These are phyloP conservation scores for Podospora australis DNA, from an alignment of 495 filamentous ascomycete genomes.

Conservation along the genomic window DNA sequence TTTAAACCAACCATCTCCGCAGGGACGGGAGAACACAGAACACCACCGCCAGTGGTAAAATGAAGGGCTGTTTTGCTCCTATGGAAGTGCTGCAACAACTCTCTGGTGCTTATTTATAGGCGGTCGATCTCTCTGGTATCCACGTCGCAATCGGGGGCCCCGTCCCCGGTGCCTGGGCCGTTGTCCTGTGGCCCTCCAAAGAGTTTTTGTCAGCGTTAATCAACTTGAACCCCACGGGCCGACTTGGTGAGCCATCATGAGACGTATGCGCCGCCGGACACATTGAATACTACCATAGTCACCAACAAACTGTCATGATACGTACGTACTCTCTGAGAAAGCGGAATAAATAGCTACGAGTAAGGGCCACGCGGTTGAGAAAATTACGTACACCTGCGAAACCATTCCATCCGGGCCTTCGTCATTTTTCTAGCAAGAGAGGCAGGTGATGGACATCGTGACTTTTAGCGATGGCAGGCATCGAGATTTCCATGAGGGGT, in stretches of 20 bases:
- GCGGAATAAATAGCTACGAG: too few relatives aligned
- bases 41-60: too few relatives aligned
- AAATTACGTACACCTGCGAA: background rate
- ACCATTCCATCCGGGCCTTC: background rate
- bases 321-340: background rate
- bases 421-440: too few relatives aligned
- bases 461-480: slow-evolving; percentile 3
- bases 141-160: background rate
- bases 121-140: background rate
- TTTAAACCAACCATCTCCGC: too few relatives aligned
- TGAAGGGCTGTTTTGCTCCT: background rate
- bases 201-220: background rate
- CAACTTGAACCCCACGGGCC: background rate
- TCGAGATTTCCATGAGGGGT: background rate
- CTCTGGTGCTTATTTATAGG: slow-evolving; percentile 5
- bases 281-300: background rate
- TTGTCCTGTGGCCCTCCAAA: too few relatives aligned
- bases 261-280: background rate
- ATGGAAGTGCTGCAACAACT: too few relatives aligned
- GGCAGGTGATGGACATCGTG: background rate
- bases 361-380: too few relatives aligned
- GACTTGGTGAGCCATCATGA: slow-evolving; percentile 1
- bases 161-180: background rate
- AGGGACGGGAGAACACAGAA: too few relatives aligned
- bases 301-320: background rate